phyloP scores from a whole-genome alignment of 2,329 filamentous ascomycete genomes.

The Sporothrix euskadiensis region DNA sequence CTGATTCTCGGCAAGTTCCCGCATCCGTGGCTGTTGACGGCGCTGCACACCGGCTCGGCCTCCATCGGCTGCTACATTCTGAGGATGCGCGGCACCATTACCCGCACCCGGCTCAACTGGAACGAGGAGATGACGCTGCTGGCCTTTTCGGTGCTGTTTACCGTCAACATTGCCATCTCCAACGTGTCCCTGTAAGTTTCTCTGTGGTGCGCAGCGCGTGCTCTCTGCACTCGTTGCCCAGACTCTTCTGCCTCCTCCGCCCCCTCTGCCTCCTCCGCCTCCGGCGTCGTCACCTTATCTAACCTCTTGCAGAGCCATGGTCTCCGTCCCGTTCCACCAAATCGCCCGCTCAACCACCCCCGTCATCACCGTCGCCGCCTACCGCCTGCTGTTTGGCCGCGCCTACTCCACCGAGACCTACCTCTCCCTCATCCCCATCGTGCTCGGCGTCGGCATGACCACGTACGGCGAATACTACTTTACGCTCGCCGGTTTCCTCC shows the following conservation, averaged over 20 bases:
- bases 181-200: slow-evolving; percentile 32
- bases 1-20: slow-evolving; percentile 49
- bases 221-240: background rate
- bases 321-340: slow-evolving; percentile 63
- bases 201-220: background rate
- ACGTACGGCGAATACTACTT: slow-evolving; percentile 64
- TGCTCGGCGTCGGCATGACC: slow-evolving; percentile 59
- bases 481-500: slow-evolving; percentile 56
- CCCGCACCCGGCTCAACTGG: slow-evolving; percentile 26
- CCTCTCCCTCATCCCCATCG: slow-evolving; percentile 59
- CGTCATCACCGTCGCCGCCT: slow-evolving; percentile 62
- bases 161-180: slow-evolving; percentile 35
- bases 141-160: slow-evolving; percentile 33
- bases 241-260: background rate
- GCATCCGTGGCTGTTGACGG: slow-evolving; percentile 34
- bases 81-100: slow-evolving; percentile 30
- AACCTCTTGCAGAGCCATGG: slow-evolving; percentile 29
- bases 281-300: background rate
- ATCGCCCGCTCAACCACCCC: slow-evolving; percentile 62
- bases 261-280: too few relatives aligned
- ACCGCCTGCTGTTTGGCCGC: slow-evolving; percentile 55
- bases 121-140: slow-evolving; percentile 31
- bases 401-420: slow-evolving; percentile 60
- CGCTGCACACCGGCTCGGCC: slow-evolving; percentile 34
- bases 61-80: slow-evolving; percentile 33